phyloP scores from a whole-genome alignment of 257 asterid genomes.

The Ligustrum vulgare region DNA sequence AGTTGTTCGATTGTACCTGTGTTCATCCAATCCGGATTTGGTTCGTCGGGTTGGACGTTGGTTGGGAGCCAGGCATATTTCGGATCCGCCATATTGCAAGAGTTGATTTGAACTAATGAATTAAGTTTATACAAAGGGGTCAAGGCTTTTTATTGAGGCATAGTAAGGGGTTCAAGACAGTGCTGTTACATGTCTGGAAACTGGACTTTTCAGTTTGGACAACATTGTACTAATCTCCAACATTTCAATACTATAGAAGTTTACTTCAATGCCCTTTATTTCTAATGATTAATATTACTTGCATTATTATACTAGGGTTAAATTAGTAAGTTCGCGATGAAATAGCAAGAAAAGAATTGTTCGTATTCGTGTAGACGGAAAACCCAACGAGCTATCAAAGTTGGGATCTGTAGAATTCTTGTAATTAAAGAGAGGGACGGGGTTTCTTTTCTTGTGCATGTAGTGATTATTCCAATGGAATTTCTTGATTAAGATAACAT shows the following conservation, averaged over 20 bases:
- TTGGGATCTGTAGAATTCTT: constrained; percentile 10
- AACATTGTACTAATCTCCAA: not conserved
- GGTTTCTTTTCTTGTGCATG: constrained; percentile 27
- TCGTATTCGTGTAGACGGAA: constrained; percentile 24
- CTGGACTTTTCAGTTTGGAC: constrained; percentile 17
- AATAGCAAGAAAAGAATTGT: not conserved
- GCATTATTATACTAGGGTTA: not conserved
- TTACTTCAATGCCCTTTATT: not conserved
- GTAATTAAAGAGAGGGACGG: constrained; percentile 19
- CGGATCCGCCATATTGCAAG: constrained; percentile 15
- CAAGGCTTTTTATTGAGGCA: constrained; percentile 3
- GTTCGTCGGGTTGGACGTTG: constrained; percentile 33
- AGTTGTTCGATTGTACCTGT: constrained; percentile 28
- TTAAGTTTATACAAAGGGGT: not conserved
- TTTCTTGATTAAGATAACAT: not conserved
- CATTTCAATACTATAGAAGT: not conserved
- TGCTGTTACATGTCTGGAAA: constrained; percentile 8
- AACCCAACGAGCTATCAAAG: constrained; percentile 24
- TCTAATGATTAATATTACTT: not conserved
- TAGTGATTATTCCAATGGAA: constrained; percentile 35
- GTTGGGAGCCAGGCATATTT: constrained; percentile 41
- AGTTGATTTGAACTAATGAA: not conserved
- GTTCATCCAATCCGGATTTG: constrained; percentile 69
- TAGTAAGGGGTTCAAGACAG: not conserved
- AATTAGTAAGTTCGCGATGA: constrained; percentile 2